A percentile compares a stretch with the other conserved stretches of the same genome.
phyloP scores from a whole-genome alignment of 2,329 filamentous ascomycete species.

The Colletotrichum gloeosporioides region DNA sequence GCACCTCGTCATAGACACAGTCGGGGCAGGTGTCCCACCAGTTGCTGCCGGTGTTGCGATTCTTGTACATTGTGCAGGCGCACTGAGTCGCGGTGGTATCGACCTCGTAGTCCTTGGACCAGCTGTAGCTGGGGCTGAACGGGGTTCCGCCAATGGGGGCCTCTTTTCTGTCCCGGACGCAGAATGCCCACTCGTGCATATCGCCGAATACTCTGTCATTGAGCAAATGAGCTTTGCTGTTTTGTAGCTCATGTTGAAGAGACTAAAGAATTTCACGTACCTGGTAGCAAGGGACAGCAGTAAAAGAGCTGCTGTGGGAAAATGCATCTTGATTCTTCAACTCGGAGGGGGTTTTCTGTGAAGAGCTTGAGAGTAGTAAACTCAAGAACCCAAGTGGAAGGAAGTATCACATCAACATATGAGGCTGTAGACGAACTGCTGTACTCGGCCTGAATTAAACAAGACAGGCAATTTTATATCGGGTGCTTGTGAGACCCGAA shows the following conservation, averaged over 20 bases:
- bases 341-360: neutral
- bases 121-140: constrained; percentile 4
- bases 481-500: neutral
- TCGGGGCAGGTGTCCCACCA: constrained; percentile 23
- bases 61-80: constrained; percentile 17
- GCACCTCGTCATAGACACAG: constrained; percentile 6
- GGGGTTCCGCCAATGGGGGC: neutral
- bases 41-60: constrained; percentile 22
- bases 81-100: constrained; percentile 10
- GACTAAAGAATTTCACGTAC: neutral
- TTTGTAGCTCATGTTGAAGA: neutral
- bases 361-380: neutral
- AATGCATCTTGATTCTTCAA: neutral
- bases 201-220: neutral
- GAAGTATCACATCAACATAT: neutral
- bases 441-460: neutral
- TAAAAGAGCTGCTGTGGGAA: neutral
- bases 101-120: constrained; percentile 12
- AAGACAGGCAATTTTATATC: neutral
- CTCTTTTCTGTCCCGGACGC: neutral
- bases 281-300: neutral
- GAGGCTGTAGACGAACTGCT: neutral
- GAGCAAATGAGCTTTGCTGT: neutral
- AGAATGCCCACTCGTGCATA: neutral
- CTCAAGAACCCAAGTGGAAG: neutral